Conservation (phyloP, 805 yeast genomes). For the Sporopachydermia lactativora region DNA sequence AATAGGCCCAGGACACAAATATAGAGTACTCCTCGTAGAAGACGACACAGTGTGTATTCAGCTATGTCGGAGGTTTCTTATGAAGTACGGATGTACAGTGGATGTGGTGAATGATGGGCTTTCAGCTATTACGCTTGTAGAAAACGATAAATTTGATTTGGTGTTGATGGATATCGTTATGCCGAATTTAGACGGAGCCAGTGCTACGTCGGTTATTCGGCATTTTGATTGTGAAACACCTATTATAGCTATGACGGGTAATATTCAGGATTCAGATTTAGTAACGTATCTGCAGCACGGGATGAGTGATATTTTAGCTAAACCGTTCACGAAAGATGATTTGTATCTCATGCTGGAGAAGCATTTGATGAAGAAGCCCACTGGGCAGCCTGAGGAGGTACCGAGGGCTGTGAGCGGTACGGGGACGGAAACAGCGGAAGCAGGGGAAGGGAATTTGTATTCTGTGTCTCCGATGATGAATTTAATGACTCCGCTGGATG, state of each 20-base stretch:
- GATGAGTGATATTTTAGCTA: slow-evolving; percentile 83
- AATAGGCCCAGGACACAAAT: slow-evolving; percentile 22
- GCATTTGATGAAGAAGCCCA: slow-evolving; percentile 3
- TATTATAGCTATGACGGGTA: slow-evolving; percentile 84
- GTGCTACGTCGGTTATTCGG: slow-evolving; percentile 82
- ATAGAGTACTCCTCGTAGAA: slow-evolving; percentile 65
- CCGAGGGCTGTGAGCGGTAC: no score
- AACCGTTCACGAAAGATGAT: slow-evolving; percentile 86
- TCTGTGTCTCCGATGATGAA: background rate
- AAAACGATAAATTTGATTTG: slow-evolving; percentile 55
- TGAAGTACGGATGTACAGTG: slow-evolving; percentile 83
- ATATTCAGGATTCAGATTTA: slow-evolving; percentile 68
- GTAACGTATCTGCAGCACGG: slow-evolving; percentile 76
- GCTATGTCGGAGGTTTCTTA: slow-evolving; percentile 66
- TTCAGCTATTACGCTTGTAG: slow-evolving; percentile 68
- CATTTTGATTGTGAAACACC: slow-evolving; percentile 78
- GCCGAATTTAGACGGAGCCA: slow-evolving; percentile 82
- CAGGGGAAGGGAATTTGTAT: no score
- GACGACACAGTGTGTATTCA: slow-evolving; percentile 76
- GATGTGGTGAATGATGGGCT: slow-evolving; percentile 89
- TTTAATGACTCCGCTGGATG: background rate
- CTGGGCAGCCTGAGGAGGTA: no score
- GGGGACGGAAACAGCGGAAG: no score
- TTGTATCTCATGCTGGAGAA: slow-evolving; percentile 66
- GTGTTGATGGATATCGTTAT: slow-evolving; percentile 81